Evolutionary conservation across 805 yeast species (phyloP).

Genomic region (Candida palmyrensis): DNA sequence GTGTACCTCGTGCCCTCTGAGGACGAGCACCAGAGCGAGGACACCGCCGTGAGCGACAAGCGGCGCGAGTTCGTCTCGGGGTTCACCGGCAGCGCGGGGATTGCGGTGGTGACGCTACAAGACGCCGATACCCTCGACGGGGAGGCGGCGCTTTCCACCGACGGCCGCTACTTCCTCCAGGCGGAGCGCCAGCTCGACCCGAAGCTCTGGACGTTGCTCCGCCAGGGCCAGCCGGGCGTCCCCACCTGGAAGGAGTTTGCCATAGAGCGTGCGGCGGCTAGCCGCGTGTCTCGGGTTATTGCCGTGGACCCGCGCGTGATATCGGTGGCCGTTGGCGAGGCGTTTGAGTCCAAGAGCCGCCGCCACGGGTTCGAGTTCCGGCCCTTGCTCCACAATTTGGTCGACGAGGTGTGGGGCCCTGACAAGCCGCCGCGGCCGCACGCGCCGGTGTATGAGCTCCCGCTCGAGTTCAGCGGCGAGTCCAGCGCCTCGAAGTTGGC

Average conservation of each 20-base stretch:
- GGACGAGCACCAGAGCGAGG: conserved; percentile 92
- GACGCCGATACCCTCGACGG: conserved; percentile 45
- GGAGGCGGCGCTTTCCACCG: conserved; percentile 81
- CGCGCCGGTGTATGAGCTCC: conserved; percentile 27
- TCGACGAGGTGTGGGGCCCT: conserved; percentile 35
- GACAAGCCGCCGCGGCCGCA: conserved; percentile 29
- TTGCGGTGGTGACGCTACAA: conserved; percentile 69
- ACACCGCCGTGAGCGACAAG: conserved; percentile 75
- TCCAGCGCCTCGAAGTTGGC: conserved; percentile 23
- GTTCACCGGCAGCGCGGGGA: conserved; percentile 91
- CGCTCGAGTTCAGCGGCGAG: conserved; percentile 30
- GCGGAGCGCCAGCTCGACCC: conserved; percentile 77
- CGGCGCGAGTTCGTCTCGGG: conserved; percentile 81
- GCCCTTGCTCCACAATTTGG: conserved; percentile 28
- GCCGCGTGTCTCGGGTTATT: conserved; percentile 45
- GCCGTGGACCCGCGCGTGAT: conserved; percentile 84
- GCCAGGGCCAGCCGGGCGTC: conserved; percentile 69
- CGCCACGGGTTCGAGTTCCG: conserved; percentile 21
- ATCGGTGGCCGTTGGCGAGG: conserved; percentile 42
- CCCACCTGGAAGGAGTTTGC: conserved; percentile 79
- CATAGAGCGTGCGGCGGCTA: conserved; percentile 50
- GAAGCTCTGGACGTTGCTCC: conserved; percentile 69
- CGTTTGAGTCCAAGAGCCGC: conserved; percentile 20
- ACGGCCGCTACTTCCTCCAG: conserved; percentile 91
- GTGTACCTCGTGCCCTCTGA: conserved; percentile 81